phyloP scores from a whole-genome alignment of 768 basidiomycete species.

The Sarcomyxa edulis region DNA sequence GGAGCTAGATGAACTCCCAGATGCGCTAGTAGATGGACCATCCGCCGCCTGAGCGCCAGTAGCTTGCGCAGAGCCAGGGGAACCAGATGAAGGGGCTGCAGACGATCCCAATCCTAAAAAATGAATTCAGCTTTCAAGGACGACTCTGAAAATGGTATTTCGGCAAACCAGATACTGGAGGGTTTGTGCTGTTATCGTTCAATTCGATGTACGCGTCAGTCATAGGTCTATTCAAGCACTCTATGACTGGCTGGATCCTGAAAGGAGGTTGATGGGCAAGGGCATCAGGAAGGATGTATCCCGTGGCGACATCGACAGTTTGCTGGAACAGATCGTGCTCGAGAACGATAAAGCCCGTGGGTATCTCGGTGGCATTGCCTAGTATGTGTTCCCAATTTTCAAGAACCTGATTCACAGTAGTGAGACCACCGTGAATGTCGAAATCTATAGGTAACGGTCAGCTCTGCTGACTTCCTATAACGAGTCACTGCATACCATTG shows the following conservation, averaged over 20 bases:
- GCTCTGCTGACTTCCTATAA: no score
- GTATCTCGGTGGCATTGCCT: conserved; percentile 46
- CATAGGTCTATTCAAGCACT: conserved; percentile 55
- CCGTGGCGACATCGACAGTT: conserved; percentile 78
- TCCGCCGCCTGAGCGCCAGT: no score
- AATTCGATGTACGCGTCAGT: conserved; percentile 79
- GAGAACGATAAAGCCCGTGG: conserved; percentile 84
- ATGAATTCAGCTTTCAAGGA: conserved; percentile 48
- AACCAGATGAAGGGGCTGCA: conserved; percentile 26
- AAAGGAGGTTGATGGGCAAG: conserved; percentile 59
- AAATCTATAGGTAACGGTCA: conserved; percentile 49
- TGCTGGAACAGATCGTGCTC: conserved; percentile 87
- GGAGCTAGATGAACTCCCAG: no score
- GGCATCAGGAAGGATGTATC: conserved; percentile 81
- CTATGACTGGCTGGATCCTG: conserved; percentile 65
- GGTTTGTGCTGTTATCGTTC: conserved; percentile 64
- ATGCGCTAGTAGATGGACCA: not conserved
- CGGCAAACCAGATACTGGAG: conserved; percentile 38
- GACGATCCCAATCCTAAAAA: conserved; percentile 25
- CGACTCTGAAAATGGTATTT: conserved; percentile 50
- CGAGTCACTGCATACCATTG: conserved; percentile 34
- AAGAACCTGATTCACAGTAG: conserved; percentile 53
- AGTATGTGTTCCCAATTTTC: conserved; percentile 74
- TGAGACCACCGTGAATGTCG: conserved; percentile 65
- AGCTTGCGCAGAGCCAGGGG: conserved; percentile 26